phyloP scores from a whole-genome alignment of 495 filamentous ascomycete genomes.

The Aspergillus saccharolyticus region DNA sequence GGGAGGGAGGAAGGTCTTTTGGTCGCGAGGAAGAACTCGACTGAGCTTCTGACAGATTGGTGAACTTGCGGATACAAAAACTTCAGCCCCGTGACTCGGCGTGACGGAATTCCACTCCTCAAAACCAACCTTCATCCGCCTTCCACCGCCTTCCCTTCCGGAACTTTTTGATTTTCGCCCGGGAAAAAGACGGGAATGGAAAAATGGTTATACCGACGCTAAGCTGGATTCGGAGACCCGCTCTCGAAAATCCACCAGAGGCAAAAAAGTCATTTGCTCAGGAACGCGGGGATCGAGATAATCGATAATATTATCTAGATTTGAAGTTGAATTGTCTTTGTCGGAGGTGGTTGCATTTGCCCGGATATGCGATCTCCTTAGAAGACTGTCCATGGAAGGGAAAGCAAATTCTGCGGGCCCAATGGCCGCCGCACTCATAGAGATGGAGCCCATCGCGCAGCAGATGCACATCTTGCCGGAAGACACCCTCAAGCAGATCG shows the following conservation, averaged over 20 bases:
- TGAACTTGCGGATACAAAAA: conserved; percentile 29
- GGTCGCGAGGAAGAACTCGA: not conserved
- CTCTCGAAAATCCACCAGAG: conserved; percentile 27
- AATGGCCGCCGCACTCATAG: conserved; percentile 8
- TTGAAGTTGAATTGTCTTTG: not conserved
- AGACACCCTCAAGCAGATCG: conserved; percentile 32
- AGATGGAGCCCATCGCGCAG: conserved; percentile 36
- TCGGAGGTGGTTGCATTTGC: conserved; percentile 7
- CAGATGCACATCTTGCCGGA: conserved; percentile 37
- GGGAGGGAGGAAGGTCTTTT: not conserved
- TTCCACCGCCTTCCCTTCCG: too few species aligned
- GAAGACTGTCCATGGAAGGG: conserved; percentile 17
- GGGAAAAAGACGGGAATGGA: conserved; percentile 7
- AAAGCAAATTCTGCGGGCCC: conserved; percentile 16
- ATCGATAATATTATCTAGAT: too few species aligned
- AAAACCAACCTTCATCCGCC: too few species aligned
- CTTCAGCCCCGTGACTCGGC: conserved; percentile 39
- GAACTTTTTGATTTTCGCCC: not conserved
- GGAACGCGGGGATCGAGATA: conserved; percentile 19
- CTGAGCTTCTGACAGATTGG: not conserved
- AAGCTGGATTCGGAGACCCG: conserved; percentile 22
- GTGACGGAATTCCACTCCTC: not conserved
- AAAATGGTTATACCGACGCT: conserved; percentile 26
- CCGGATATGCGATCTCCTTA: conserved; percentile 17
- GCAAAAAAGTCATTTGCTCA: conserved; percentile 11